phyloP scores from a whole-genome alignment of 179 eudicot genomes.

The Beta corolliflora region DNA sequence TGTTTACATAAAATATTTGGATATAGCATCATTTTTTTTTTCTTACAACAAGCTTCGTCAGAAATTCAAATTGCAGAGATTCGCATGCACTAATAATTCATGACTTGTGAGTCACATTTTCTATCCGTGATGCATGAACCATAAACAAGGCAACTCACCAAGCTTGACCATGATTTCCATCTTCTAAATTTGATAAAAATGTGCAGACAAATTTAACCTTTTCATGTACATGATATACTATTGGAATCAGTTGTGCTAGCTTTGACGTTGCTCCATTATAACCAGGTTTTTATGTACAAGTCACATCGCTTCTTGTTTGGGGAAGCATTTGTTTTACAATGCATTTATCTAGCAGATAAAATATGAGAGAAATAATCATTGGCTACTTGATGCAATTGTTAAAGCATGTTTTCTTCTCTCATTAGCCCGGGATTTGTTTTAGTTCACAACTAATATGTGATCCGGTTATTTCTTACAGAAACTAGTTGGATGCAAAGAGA shows the following conservation, averaged over 20 bases:
- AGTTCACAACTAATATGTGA: slow-evolving; percentile 1
- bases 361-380: not conserved
- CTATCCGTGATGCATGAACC: not conserved
- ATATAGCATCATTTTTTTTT: no score
- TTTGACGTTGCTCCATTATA: not conserved
- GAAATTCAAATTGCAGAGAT: not conserved
- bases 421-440: not conserved
- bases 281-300: not conserved
- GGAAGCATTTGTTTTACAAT: not conserved
- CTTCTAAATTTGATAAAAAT: not conserved
- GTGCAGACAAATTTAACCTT: not conserved
- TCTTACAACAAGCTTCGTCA: not conserved
- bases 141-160: not conserved
- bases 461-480: slow-evolving; percentile 46
- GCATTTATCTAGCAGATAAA: not conserved
- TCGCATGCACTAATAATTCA: not conserved
- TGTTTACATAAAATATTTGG: no score
- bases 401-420: not conserved
- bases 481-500: slow-evolving; percentile 95
- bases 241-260: not conserved
- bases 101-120: not conserved
- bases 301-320: not conserved
- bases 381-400: not conserved
- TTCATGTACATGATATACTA: not conserved
- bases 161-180: not conserved